Base-by-base conservation (phyloP, 208 protist genomes). In the Trypanosoma conorhini region DNA sequence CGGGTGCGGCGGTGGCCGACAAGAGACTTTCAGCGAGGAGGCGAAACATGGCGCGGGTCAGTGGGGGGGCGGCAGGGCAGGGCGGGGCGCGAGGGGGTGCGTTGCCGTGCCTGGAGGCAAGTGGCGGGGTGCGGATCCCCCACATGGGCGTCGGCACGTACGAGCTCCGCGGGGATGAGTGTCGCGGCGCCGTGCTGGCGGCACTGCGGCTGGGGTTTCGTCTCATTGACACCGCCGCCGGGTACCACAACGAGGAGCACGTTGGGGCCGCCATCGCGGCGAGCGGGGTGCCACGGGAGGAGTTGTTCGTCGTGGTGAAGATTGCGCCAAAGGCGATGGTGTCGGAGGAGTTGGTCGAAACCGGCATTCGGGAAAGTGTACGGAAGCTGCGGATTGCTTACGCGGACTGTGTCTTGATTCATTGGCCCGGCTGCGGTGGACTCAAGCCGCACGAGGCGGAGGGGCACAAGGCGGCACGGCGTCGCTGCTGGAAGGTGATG, bases 401-500 rank as follows among this genome's bases (percentile, higher is more conserved):
- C 72, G 86, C 84, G 8, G 88, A 96, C 58, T 80, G 75, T 26
- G 83, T 92, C 62, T 50, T 96, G 26, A 78, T 94, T 66, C 91
- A 96, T 79, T 96, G 91, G 88, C 91, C 91, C 0, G 91, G 85
- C 22, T 91, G 88, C 55, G 82, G 81, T 17, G 87, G 87, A 3
- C 63, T 79, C 35, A 68, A 80, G 66, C 79, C 79, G 7, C 61
- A 81, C 3, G 85, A 91, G 48, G 73, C 66, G 0, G 80, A 57
- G 15, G 86, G 66, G 0, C 79, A 96, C 71, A 50, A 52, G 13
- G 81, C 82, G 0, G 86, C 86, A 17, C 86, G 91, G 1, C 64
- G 68, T 5, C 84, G 85, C n/a, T 89, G 85, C 42, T 96, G 86
- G 83, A 59, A 73, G 13, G 76, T 87, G 22, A 85, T 96, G 83